Percentiles rank a stretch among this genome's conserved stretches.
Conservation (phyloP, 2,329 filamentous ascomycete genomes). For the Pseudogymnoascus destructans region DNA sequence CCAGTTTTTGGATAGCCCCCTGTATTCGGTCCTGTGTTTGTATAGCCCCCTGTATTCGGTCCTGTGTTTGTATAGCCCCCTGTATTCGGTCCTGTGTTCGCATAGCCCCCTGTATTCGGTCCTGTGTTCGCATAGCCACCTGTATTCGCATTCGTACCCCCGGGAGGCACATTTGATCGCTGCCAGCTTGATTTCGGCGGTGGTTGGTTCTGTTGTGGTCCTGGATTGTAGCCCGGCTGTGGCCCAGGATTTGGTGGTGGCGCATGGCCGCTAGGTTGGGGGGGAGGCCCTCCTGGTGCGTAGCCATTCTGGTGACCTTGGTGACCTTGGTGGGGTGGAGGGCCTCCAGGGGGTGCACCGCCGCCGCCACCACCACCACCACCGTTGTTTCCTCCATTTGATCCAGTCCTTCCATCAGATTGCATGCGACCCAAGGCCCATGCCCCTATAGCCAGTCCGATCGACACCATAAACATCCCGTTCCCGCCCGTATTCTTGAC, state of each 20-base stretch:
- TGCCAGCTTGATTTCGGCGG: constrained; percentile 7
- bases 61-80: constrained; percentile 10
- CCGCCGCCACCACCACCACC: constrained; percentile 19
- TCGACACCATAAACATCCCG: constrained; percentile 57
- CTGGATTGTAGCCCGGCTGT: constrained; percentile 22
- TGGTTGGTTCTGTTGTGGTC: constrained; percentile 16
- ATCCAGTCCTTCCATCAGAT: constrained; percentile 28
- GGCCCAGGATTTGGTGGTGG: constrained; percentile 26
- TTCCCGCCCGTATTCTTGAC: constrained; percentile 60
- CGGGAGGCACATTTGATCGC: not conserved
- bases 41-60: constrained; percentile 13
- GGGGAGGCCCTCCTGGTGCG: constrained; percentile 19
- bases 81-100: not conserved
- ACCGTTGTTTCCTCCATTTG: constrained; percentile 22
- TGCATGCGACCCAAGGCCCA: constrained; percentile 64
- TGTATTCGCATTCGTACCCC: not conserved
- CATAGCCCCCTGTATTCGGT: not conserved
- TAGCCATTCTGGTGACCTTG: constrained; percentile 18
- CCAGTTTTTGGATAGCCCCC: constrained; percentile 1
- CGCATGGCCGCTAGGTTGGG: constrained; percentile 23
- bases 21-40: constrained; percentile 6
- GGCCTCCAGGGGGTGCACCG: constrained; percentile 9
- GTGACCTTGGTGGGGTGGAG: constrained; percentile 13
- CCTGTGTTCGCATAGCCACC: not conserved
- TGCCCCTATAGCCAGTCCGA: constrained; percentile 61